Evolutionary conservation across 2,329 filamentous ascomycete genomes (phyloP).

Genomic region (Karstenula rhodostoma): DNA sequence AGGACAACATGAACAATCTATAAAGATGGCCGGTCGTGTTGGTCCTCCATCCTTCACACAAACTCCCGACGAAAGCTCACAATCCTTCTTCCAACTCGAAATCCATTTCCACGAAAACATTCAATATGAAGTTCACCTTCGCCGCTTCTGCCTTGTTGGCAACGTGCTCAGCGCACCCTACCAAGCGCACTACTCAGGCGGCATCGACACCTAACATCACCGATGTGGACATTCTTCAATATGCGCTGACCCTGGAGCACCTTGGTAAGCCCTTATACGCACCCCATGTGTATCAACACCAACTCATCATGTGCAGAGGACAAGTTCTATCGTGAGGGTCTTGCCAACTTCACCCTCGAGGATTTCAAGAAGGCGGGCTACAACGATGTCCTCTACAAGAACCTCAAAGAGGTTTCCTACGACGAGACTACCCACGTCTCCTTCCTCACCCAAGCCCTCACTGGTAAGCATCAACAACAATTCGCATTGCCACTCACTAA

Average conservation of each 20-base stretch:
- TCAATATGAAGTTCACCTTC: conserved; percentile 15
- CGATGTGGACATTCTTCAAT: conserved; percentile 47
- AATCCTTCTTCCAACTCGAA: not conserved
- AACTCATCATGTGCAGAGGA: conserved; percentile 59
- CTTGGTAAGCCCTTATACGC: conserved; percentile 27
- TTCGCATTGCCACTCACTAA: not conserved
- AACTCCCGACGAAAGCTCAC: too few relatives aligned
- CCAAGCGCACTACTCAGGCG: conserved; percentile 13
- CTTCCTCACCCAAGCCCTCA: conserved; percentile 60
- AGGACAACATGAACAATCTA: not conserved
- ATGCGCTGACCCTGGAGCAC: conserved; percentile 54
- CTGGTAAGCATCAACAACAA: conserved; percentile 17
- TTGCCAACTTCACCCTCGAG: conserved; percentile 61
- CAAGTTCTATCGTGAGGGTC: conserved; percentile 68
- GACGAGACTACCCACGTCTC: conserved; percentile 68
- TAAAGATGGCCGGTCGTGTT: not conserved
- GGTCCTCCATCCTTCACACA: not conserved
- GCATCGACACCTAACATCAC: conserved; percentile 3
- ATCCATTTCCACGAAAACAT: not conserved
- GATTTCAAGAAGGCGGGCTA: conserved; percentile 38
- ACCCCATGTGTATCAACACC: not conserved
- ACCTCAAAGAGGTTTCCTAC: conserved; percentile 63
- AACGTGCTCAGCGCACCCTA: conserved; percentile 7
- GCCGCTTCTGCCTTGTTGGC: conserved; percentile 13
- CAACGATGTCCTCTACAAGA: conserved; percentile 62